Evolutionary conservation across 1,139 yeast species (phyloP).

Genomic region (Kazachstania sp.): DNA sequence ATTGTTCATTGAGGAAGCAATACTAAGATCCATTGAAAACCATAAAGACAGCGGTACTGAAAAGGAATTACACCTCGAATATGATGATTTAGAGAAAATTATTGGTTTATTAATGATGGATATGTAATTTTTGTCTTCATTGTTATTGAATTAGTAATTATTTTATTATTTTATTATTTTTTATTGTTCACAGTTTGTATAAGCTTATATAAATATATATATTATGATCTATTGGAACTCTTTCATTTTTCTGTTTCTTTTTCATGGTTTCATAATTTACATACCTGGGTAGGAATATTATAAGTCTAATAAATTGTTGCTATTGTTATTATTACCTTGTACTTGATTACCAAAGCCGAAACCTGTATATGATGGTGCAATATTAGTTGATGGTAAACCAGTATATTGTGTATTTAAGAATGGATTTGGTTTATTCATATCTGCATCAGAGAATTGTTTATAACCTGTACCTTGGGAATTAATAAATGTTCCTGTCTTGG

Average conservation of each 20-base stretch:
- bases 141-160: background rate
- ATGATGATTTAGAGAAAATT: slow-evolving; percentile 25
- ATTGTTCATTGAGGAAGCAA: slow-evolving; percentile 56
- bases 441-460: slow-evolving; percentile 41
- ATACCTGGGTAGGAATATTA: slow-evolving; percentile 3
- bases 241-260: background rate
- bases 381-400: slow-evolving; percentile 54
- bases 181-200: background rate
- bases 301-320: slow-evolving; percentile 11
- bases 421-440: slow-evolving; percentile 44
- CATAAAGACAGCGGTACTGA: slow-evolving; percentile 35
- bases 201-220: background rate
- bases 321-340: slow-evolving; percentile 22
- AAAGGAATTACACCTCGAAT: slow-evolving; percentile 18
- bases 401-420: slow-evolving; percentile 68
- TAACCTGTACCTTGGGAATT: slow-evolving; percentile 86
- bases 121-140: slow-evolving; percentile 19
- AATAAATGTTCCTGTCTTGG: slow-evolving; percentile 69
- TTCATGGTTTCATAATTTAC: background rate
- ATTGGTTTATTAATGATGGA: slow-evolving; percentile 28
- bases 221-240: too few species aligned
- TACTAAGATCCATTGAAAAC: slow-evolving; percentile 49
- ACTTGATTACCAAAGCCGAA: slow-evolving; percentile 80
- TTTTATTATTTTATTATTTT: background rate
- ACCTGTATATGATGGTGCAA: slow-evolving; percentile 72